Evolutionary conservation across 73 alveolate species (phyloP).

Genomic region (Paramecium biaurelia): DNA sequence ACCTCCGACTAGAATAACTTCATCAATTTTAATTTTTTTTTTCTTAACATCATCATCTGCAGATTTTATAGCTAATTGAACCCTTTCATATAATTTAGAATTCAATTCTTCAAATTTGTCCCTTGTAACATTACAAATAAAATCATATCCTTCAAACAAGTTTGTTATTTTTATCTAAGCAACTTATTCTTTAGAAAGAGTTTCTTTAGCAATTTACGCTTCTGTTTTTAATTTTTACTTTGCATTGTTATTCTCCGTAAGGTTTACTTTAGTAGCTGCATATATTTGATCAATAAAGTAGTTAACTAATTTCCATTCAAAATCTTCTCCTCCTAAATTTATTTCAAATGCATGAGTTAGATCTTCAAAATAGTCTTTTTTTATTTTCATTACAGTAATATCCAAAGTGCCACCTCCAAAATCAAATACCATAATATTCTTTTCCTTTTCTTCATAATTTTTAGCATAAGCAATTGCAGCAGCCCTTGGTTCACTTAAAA

Average conservation of each 20-base stretch:
- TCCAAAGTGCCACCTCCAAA: constrained; percentile 95
- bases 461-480: constrained; percentile 95
- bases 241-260: constrained; percentile 82
- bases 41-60: constrained; percentile 62
- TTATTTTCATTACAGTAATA: constrained; percentile 83
- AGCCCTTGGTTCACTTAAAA: constrained; percentile 95
- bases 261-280: constrained; percentile 76
- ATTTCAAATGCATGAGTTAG: constrained; percentile 88
- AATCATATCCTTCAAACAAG: constrained; percentile 79
- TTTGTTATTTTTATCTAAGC: constrained; percentile 86
- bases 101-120: constrained; percentile 68
- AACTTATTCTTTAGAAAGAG: constrained; percentile 77
- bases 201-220: constrained; percentile 95
- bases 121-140: constrained; percentile 65
- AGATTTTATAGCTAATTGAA: constrained; percentile 71
- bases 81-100: constrained; percentile 71
- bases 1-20: constrained; percentile 78
- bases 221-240: constrained; percentile 87
- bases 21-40: constrained; percentile 64
- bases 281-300: constrained; percentile 65
- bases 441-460: constrained; percentile 75
- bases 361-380: constrained; percentile 87
- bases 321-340: constrained; percentile 97
- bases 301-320: constrained; percentile 81
- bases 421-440: constrained; percentile 80